A percentile compares a stretch with the other conserved stretches of the same genome.
Evolutionary conservation across 371 early-diverging fungal genomes (phyloP).

Genomic region (Gilbertella persicaria): DNA sequence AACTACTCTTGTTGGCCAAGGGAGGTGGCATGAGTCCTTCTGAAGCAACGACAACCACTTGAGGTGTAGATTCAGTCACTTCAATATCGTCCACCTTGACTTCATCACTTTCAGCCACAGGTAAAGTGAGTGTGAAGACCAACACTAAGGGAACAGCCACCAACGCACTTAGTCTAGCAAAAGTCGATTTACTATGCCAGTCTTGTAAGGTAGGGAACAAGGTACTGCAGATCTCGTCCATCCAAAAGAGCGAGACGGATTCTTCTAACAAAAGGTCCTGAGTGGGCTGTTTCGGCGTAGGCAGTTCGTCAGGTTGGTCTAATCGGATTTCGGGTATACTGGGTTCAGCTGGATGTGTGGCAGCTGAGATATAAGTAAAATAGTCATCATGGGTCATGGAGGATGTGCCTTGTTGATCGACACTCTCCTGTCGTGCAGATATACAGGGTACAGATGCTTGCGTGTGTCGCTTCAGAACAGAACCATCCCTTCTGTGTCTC

Average conservation of each 20-base stretch:
- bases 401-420: conserved; percentile 9
- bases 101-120: conserved; percentile 55
- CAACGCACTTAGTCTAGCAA: conserved; percentile 58
- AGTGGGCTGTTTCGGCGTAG: not conserved
- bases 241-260: not conserved
- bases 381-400: conserved; percentile 32
- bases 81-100: conserved; percentile 44
- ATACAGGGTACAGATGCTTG: conserved; percentile 26
- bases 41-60: conserved; percentile 2
- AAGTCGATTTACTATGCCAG: conserved; percentile 52
- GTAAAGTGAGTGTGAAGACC: conserved; percentile 58
- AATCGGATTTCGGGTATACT: conserved; percentile 40
- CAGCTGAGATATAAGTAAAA: conserved; percentile 37
- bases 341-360: not conserved
- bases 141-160: conserved; percentile 60
- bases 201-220: conserved; percentile 59
- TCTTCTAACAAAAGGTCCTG: conserved; percentile 2
- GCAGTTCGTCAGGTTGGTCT: conserved; percentile 39
- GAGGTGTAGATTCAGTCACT: conserved; percentile 14
- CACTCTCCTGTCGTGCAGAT: conserved; percentile 15
- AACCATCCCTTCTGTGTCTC: conserved; percentile 5
- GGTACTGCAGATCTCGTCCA: conserved; percentile 9
- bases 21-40: not conserved
- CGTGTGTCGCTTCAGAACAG: conserved; percentile 6
- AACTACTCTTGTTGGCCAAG: conserved; percentile 11